Percentiles rank a stretch among this genome's conserved stretches.
Conservation (phyloP, 2,329 filamentous ascomycete species). For the Neocatenulostroma microsporum region DNA sequence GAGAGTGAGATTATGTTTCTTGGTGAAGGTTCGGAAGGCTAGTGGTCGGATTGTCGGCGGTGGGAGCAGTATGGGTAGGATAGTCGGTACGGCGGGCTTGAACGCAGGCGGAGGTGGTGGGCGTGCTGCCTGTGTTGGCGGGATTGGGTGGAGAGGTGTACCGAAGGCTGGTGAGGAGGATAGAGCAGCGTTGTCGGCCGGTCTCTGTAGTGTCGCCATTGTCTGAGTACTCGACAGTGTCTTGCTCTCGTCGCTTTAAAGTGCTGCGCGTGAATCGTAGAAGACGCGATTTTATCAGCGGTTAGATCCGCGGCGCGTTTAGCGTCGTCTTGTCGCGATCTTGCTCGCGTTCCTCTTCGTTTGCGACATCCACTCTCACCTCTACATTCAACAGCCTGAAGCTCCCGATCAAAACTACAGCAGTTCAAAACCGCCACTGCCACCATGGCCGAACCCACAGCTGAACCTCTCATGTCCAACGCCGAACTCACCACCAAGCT, state of each 20-base stretch:
- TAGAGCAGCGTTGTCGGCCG: conserved; percentile 47
- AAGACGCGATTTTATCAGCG: no score
- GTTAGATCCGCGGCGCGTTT: no score
- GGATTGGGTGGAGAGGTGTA: conserved; percentile 71
- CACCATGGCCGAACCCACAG: conserved; percentile 3
- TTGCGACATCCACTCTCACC: no score
- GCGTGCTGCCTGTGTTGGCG: conserved; percentile 15
- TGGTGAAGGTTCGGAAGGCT: conserved; percentile 92
- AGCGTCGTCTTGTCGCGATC: no score
- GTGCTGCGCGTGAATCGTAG: no score
- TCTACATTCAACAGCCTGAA: no score
- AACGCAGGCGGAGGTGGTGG: conserved; percentile 41
- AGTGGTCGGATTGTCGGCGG: conserved; percentile 79
- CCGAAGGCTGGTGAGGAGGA: conserved; percentile 86
- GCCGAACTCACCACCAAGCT: conserved; percentile 25
- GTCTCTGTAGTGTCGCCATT: conserved; percentile 19
- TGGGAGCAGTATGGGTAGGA: conserved; percentile 84
- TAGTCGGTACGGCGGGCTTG: conserved; percentile 63
- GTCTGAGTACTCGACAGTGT: no score
- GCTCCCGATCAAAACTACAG: no score
- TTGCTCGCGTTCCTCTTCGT: no score
- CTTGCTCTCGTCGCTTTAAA: no score
- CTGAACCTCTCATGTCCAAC: not conserved
- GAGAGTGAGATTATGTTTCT: conserved; percentile 91
- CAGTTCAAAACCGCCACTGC: no score